Conservation (phyloP, 73 alveolate genomes). For the Urostyla sp. region DNA sequence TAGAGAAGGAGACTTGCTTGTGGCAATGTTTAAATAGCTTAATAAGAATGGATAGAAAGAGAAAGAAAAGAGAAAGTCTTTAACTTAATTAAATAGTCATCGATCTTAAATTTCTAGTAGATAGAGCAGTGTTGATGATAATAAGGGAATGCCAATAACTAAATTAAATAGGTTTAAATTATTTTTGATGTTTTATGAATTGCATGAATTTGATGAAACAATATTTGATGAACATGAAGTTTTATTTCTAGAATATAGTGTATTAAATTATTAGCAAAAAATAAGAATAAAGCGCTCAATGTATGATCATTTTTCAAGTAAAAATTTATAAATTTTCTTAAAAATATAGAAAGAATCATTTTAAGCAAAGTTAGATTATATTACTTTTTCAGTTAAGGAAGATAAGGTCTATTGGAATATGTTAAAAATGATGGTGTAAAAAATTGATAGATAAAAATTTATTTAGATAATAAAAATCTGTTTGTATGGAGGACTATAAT, state of each 20-base stretch:
- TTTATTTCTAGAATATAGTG: constrained; percentile 62
- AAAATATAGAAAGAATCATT: constrained; percentile 26
- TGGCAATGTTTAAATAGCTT: constrained; percentile 37
- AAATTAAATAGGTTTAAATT: constrained; percentile 30
- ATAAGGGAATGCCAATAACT: constrained; percentile 6
- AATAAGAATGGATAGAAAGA: too few relatives aligned
- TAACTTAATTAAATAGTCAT: neutral
- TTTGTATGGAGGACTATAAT: constrained; percentile 5
- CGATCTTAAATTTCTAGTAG: neutral
- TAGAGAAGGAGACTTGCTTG: constrained; percentile 14
- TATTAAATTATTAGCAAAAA: constrained; percentile 56
- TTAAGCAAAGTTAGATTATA: constrained; percentile 75
- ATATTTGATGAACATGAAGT: neutral
- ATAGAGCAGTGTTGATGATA: too few relatives aligned
- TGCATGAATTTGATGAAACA: neutral
- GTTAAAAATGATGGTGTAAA: constrained; percentile 40
- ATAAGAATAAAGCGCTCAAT: constrained; percentile 34
- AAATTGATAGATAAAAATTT: neutral
- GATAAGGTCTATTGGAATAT: constrained; percentile 6
- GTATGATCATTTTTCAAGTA: constrained; percentile 35
- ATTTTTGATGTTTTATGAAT: constrained; percentile 24
- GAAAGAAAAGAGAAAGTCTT: neutral
- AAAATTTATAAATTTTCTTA: neutral
- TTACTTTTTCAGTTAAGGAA: constrained; percentile 67
- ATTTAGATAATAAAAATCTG: constrained; percentile 34